Evolutionary conservation across 352 stramenopile genomes (phyloP).

Genomic region (Albugo candida): DNA sequence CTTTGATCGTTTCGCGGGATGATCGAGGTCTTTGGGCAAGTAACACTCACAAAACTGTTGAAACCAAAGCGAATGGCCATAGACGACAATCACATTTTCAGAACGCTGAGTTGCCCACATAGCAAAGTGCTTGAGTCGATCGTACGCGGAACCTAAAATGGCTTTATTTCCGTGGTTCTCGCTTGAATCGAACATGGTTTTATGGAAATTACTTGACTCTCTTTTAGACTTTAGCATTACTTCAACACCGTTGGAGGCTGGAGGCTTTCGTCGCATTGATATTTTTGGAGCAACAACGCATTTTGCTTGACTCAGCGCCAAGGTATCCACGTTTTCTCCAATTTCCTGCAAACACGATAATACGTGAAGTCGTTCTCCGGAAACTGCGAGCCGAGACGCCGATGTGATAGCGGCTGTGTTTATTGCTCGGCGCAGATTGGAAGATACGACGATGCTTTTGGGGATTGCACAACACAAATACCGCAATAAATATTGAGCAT

Average conservation of each 20-base stretch:
- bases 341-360: constrained; percentile 73
- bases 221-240: constrained; percentile 18
- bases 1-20: constrained; percentile 37
- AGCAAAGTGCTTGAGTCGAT: constrained; percentile 41
- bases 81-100: constrained; percentile 52
- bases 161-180: constrained; percentile 75
- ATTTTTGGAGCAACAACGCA: constrained; percentile 8
- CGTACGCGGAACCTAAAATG: constrained; percentile 29
- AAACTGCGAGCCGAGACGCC: constrained; percentile 23
- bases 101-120: constrained; percentile 38
- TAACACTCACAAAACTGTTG: constrained; percentile 66
- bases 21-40: constrained; percentile 20
- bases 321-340: constrained; percentile 64
- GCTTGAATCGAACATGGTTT: constrained; percentile 50
- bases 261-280: too few relatives aligned
- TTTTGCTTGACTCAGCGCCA: constrained; percentile 48
- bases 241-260: neutral
- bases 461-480: constrained; percentile 28
- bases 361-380: constrained; percentile 53
- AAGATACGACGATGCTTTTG: constrained; percentile 41
- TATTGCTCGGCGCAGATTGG: constrained; percentile 57
- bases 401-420: constrained; percentile 65
- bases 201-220: constrained; percentile 1
- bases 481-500: constrained; percentile 10
- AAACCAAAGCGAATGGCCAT: constrained; percentile 77